Percentiles rank a stretch among this genome's conserved stretches.
Conservation (phyloP, 768 basidiomycete genomes). For the Boletellus emodensis region DNA sequence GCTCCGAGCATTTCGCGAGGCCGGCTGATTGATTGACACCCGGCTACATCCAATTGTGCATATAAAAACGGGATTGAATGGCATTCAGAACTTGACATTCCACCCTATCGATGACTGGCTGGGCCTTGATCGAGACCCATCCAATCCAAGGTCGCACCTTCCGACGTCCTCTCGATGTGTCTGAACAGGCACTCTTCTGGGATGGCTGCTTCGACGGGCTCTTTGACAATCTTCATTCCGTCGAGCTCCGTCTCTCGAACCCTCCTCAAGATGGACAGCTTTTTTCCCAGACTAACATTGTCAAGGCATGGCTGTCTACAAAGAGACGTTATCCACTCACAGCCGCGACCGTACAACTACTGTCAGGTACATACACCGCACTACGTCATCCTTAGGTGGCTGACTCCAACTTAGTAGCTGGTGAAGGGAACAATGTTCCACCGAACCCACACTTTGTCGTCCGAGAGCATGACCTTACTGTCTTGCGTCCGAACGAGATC, state of each 20-base stretch:
- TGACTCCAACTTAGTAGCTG: not conserved
- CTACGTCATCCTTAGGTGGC: not conserved
- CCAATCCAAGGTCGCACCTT: not conserved
- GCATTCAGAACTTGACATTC: not conserved
- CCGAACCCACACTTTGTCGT: slow-evolving; percentile 37
- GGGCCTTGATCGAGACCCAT: not conserved
- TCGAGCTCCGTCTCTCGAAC: not conserved
- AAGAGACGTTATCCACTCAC: slow-evolving; percentile 1
- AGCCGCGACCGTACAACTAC: not conserved
- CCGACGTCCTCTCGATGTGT: not conserved
- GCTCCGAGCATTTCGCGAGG: no score
- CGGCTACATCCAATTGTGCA: no score
- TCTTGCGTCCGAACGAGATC: slow-evolving; percentile 36
- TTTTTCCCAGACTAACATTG: not conserved
- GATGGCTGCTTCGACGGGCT: not conserved
- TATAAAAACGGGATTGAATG: no score
- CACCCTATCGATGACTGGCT: not conserved
- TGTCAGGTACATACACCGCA: not conserved
- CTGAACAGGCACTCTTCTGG: not conserved
- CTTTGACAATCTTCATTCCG: not conserved
- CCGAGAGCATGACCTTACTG: slow-evolving; percentile 32
- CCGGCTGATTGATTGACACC: no score
- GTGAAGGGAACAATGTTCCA: not conserved
- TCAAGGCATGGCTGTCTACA: slow-evolving; percentile 1
- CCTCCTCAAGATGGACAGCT: not conserved